Percentiles rank a stretch among this genome's conserved stretches.
phyloP scores from a whole-genome alignment of 345 rosid species.

The Populus alba region DNA sequence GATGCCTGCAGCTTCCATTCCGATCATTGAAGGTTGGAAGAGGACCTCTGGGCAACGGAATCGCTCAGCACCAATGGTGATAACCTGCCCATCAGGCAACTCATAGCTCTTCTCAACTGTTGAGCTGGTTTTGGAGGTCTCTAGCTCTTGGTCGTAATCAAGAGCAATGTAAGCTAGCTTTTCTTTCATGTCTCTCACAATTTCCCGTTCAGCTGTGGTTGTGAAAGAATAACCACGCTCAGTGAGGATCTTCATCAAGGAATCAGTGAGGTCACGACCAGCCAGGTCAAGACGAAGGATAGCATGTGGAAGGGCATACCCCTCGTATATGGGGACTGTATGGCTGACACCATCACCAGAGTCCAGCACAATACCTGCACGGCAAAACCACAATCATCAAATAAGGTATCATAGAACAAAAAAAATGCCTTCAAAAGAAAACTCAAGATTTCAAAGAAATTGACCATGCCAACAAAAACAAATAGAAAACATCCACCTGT shows the following conservation, averaged over 20 bases:
- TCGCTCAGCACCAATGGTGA: slow-evolving; percentile 88
- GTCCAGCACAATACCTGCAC: slow-evolving; percentile 82
- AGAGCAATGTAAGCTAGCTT: slow-evolving; percentile 86
- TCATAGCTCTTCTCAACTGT: slow-evolving; percentile 85
- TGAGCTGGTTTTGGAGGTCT: slow-evolving; percentile 80
- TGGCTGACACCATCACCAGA: slow-evolving; percentile 96
- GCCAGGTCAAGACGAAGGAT: slow-evolving; percentile 91
- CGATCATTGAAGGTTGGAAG: slow-evolving; percentile 92
- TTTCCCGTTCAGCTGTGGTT: slow-evolving; percentile 96
- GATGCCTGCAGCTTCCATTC: slow-evolving; percentile 93
- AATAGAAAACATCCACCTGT: background rate
- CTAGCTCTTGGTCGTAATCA: slow-evolving; percentile 91
- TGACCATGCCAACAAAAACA: background rate
- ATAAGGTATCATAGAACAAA: background rate
- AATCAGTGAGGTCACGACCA: slow-evolving; percentile 89
- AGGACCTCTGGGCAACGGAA: slow-evolving; percentile 96
- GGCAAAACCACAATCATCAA: background rate
- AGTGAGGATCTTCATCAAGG: slow-evolving; percentile 80
- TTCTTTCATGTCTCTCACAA: slow-evolving; percentile 94
- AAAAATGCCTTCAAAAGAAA: background rate
- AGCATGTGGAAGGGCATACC: slow-evolving; percentile 85
- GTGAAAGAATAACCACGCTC: slow-evolving; percentile 97
- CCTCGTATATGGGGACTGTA: slow-evolving; percentile 87
- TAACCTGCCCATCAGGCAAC: slow-evolving; percentile 84
- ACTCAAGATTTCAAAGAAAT: background rate